Evolutionary conservation across 2,329 filamentous ascomycete species (phyloP), one percentile per base, ranked within the genome.

Genomic region (Sclerotinia trifoliorum): DNA sequence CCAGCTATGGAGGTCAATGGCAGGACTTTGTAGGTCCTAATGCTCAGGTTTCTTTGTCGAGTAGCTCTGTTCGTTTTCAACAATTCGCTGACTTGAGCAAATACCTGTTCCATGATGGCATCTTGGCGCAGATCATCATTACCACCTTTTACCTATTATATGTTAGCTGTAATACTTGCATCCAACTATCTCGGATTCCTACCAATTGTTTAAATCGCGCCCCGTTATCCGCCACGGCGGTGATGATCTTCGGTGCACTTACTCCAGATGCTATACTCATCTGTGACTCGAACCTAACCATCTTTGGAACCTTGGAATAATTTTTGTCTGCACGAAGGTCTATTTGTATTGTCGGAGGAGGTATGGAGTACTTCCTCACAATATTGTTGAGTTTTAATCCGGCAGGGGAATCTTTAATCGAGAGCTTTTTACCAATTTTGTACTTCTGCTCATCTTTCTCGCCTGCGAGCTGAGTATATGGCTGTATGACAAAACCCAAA

Each of bases 21-120:
- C 2, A 99, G 83, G 8, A 99, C 95, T 79, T 97, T 97, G 84
- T 99, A 99, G 0, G 95, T 98, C 68, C 96, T 86, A 76, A 99
- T 96, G 11, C 90, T 92, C 15, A 99, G 83, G 71, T 92, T 92
- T 7, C 95, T 90, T 76, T 97, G 93, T 51, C 93, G 90, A 2
- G 95, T 97, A 17, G 89, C 86, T 67, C 92, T 89, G 78, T 98
- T 93, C 61, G 92, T 89, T 77, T 92, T 91, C 35, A 99, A 83
- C 29, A 99, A 86, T 64, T 92, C 91, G 68, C 93, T 98, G 29
- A 97, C 95, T 79, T 96, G 93, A 69, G 94, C 92, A 78, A 99
- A 99, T 1, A 99, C 95, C 80, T 99, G 95, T 79, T 99, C 96
- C 96, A 99, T 99, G 82, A 89, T 99, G 56, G 94, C 93, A 76